Evolutionary conservation across 2,329 filamentous ascomycete genomes (phyloP), one percentile per base, ranked within the genome.

Genomic region (Elsinoe arachidis): DNA sequence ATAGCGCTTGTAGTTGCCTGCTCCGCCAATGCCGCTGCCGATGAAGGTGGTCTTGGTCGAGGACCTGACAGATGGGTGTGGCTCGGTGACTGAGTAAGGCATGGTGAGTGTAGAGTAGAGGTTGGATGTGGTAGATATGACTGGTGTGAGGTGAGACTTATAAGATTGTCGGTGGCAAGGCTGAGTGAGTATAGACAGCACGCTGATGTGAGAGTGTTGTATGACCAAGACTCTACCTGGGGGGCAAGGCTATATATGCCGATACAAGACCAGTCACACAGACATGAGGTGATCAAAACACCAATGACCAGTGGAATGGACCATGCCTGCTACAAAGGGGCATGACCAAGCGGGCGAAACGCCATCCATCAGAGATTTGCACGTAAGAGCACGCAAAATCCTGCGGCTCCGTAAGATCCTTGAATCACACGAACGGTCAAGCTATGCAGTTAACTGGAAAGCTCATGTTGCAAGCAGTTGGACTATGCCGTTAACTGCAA

Each of bases 81-180:
- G 81, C 67, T 85, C 81, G 68, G 79, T 75, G 67, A 84, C 76
- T 65, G 74, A 76, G 74, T 80, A 82, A 65, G 73, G 62, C 66
- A 69, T 71, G 60, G 52, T 61, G 53, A 53, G 47, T 55, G 39
- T 37, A 51, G 47, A 46, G 37, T 34, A 46, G 17, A 19, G 37
- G 14, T 15, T 34, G 38, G 34, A 23, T 23, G 41, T 7, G 6
- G 54, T 5, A 37, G 39, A 11, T 47, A 21, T 17, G 19, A 21
- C 9, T 34, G 33, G 21, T 37, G 17, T 46, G 39, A 11, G 15
- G 14, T 5, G 26, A n/a, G 53, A 14, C 35, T 19, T 14, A 6
- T 43, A n/a, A 39, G 33, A 37, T 19, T 14, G 11, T 23, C n/a
- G 23, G 17, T n/a, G 21, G 43, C 30, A 33, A 49, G 41, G 54